These are phyloP conservation scores for Eucalyptus coolabah DNA, from an alignment of 345 rosid genomes.

Conservation along the genomic window DNA sequence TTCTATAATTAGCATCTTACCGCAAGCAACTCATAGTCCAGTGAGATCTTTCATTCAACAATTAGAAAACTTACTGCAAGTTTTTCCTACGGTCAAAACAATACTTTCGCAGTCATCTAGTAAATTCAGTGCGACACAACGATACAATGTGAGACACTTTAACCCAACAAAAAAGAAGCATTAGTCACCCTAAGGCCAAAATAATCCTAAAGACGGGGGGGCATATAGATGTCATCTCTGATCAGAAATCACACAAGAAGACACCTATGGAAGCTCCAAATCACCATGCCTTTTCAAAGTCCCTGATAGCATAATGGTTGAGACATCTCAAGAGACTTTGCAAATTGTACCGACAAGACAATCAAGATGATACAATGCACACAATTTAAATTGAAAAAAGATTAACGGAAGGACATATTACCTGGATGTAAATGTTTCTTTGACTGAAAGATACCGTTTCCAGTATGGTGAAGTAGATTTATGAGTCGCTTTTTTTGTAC, in stretches of 20 bases:
- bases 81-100: background rate
- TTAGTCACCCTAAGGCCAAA: background rate
- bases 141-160: background rate
- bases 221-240: background rate
- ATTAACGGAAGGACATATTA: slow-evolving; percentile 3
- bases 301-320: background rate
- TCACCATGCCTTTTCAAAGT: background rate
- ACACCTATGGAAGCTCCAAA: background rate
- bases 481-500: slow-evolving; percentile 69
- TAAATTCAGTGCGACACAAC: background rate
- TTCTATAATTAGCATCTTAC: background rate
- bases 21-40: background rate
- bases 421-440: slow-evolving; percentile 74
- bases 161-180: background rate
- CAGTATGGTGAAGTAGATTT: slow-evolving; percentile 84
- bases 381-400: background rate
- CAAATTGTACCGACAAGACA: background rate
- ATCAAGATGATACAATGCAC: background rate
- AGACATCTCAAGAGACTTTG: background rate
- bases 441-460: slow-evolving; percentile 71
- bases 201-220: background rate
- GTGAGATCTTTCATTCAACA: background rate
- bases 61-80: background rate
- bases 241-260: background rate
- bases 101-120: background rate